These are phyloP conservation scores for Dictyostelium citrinum DNA, from an alignment of 78 protist species.

Conservation along the genomic window DNA sequence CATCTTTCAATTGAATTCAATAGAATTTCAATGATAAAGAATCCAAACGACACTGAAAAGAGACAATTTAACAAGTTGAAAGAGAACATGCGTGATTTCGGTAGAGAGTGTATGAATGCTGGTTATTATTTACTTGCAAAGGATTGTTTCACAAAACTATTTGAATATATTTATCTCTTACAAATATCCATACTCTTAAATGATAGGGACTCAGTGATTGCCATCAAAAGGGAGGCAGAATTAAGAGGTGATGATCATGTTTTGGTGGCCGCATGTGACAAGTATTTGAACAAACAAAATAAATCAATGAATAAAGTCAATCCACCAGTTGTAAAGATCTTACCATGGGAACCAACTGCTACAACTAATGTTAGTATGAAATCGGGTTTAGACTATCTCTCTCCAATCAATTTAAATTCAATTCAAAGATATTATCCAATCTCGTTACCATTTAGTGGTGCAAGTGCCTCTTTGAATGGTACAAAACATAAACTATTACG, in stretches of 20 bases:
- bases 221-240: conserved; percentile 1
- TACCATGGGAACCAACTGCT: conserved; percentile 64
- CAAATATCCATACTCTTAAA: conserved; percentile 45
- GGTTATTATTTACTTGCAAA: conserved; percentile 44
- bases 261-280: conserved; percentile 32
- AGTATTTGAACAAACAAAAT: conserved; percentile 1
- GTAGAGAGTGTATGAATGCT: conserved; percentile 74
- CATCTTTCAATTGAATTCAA: conserved; percentile 17
- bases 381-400: conserved; percentile 35
- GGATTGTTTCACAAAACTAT: conserved; percentile 29
- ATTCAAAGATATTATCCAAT: conserved; percentile 52
- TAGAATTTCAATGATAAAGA: background rate
- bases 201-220: conserved; percentile 10
- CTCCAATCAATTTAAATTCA: conserved; percentile 46
- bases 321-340: conserved; percentile 63
- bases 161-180: conserved; percentile 14
- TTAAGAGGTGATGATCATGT: background rate
- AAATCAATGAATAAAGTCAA: background rate
- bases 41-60: background rate
- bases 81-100: conserved; percentile 52
- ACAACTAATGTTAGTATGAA: conserved; percentile 29
- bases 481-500: conserved; percentile 31
- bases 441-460: conserved; percentile 6
- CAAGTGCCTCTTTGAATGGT: conserved; percentile 21
- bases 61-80: conserved; percentile 17